These are phyloP conservation scores for Phytophthora nicotianae DNA, from an alignment of 352 stramenopile genomes.

Conservation along the genomic window DNA sequence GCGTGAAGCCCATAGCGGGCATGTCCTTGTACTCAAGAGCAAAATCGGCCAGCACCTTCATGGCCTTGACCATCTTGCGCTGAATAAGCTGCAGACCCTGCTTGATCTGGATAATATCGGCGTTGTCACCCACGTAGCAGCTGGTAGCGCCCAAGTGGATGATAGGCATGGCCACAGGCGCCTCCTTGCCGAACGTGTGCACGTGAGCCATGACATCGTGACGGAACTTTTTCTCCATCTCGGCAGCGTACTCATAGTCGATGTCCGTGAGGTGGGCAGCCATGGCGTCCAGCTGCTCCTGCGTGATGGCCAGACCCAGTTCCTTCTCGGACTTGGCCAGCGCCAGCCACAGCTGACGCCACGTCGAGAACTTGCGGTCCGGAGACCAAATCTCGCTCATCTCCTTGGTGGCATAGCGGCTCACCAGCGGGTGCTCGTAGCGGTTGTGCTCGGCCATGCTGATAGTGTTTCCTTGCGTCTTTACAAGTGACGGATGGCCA, in stretches of 20 bases:
- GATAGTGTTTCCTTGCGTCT: constrained; percentile 1
- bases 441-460: constrained; percentile 61
- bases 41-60: constrained; percentile 96
- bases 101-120: constrained; percentile 98
- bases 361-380: constrained; percentile 99
- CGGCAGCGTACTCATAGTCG: constrained; percentile 96
- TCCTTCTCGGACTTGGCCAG: constrained; percentile 97
- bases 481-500: constrained; percentile 11
- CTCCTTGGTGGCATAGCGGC: constrained; percentile 98
- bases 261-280: constrained; percentile 95
- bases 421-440: constrained; percentile 91
- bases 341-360: constrained; percentile 98
- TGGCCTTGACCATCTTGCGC: constrained; percentile 97
- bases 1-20: constrained; percentile 98
- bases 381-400: constrained; percentile 99
- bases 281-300: constrained; percentile 98
- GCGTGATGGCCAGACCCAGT: constrained; percentile 96
- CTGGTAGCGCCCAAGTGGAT: constrained; percentile 99
- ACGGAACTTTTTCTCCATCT: constrained; percentile 98
- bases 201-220: constrained; percentile 99
- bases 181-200: constrained; percentile 97
- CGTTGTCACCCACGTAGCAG: constrained; percentile 99
- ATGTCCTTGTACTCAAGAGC: constrained; percentile 95
- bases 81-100: constrained; percentile 96
- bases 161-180: constrained; percentile 96